Evolutionary conservation across 2,329 filamentous ascomycete genomes (phyloP).

Genomic region (Remersonia thermophila): DNA sequence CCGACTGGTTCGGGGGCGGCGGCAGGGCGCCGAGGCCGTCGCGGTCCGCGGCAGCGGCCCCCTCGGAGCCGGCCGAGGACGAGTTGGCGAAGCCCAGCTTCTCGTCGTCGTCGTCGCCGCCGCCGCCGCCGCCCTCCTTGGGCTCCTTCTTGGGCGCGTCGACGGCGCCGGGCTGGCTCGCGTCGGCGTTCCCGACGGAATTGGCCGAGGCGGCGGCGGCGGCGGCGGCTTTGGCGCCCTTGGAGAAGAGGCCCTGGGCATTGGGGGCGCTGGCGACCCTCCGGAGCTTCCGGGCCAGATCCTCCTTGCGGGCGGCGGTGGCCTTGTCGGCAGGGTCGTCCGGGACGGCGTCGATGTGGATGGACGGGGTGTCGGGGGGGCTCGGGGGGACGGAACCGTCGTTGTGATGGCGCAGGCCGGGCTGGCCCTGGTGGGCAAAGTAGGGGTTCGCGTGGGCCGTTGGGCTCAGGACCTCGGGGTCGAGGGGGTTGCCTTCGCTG

Average conservation of each 20-base stretch:
- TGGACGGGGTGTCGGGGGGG: constrained; percentile 75
- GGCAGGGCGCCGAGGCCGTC: constrained; percentile 51
- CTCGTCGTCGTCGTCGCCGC: constrained; percentile 31
- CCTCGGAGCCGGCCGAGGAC: constrained; percentile 30
- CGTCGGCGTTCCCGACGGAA: constrained; percentile 40
- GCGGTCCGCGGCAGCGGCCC: constrained; percentile 26
- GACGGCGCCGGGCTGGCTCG: too few relatives aligned
- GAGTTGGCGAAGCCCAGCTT: constrained; percentile 35
- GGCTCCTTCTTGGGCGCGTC: constrained; percentile 80
- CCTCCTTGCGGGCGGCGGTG: constrained; percentile 76
- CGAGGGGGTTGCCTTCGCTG: constrained; percentile 82
- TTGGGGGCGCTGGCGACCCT: constrained; percentile 95
- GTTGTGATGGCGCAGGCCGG: constrained; percentile 86
- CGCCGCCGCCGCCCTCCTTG: constrained; percentile 34
- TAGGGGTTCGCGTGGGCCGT: constrained; percentile 94
- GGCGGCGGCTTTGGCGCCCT: constrained; percentile 40
- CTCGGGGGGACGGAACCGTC: constrained; percentile 86
- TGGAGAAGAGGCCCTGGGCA: constrained; percentile 77
- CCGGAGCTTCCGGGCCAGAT: constrained; percentile 81
- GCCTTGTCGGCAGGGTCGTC: constrained; percentile 52
- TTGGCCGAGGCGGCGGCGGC: constrained; percentile 11
- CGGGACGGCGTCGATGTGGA: constrained; percentile 55
- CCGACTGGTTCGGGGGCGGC: constrained; percentile 54
- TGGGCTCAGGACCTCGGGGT: constrained; percentile 69
- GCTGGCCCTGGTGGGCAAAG: constrained; percentile 91